A percentile compares a stretch with the other conserved stretches of the same genome.
Conservation (phyloP, 179 eudicot species). For the Corrigiola litoralis region DNA sequence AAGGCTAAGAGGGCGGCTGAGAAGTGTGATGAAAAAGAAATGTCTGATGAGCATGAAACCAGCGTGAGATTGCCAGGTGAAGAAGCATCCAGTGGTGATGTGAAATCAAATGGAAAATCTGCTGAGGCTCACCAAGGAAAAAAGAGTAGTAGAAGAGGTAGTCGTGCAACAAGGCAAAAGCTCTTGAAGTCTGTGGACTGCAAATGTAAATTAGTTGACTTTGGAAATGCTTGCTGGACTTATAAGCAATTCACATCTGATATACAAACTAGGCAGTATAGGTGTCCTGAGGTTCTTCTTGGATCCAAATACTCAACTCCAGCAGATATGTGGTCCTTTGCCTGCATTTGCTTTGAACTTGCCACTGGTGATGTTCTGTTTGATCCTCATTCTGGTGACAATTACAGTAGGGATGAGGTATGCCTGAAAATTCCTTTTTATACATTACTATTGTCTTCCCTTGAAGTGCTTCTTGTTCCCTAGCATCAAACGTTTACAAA, state of each 20-base stretch:
- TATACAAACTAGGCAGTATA: constrained; percentile 91
- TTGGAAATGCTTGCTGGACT: constrained; percentile 98
- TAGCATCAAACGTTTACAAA: background rate
- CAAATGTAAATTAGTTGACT: constrained; percentile 86
- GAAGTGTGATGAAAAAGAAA: constrained; percentile 51
- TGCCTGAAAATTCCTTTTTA: background rate
- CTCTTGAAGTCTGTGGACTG: constrained; percentile 70
- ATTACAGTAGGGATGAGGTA: constrained; percentile 93
- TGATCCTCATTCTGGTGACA: constrained; percentile 94
- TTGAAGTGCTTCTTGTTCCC: too few species aligned
- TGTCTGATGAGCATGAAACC: constrained; percentile 42
- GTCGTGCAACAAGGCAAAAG: constrained; percentile 58
- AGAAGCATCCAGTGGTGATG: constrained; percentile 33
- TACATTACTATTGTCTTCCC: background rate
- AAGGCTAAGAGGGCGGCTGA: constrained; percentile 77
- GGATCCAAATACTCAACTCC: constrained; percentile 87
- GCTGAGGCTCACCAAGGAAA: constrained; percentile 31
- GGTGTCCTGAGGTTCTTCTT: constrained; percentile 89
- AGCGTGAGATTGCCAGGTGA: constrained; percentile 41
- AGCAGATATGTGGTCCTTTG: constrained; percentile 94
- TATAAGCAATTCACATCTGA: constrained; percentile 87
- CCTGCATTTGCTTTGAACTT: constrained; percentile 98
- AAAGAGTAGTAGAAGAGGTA: constrained; percentile 56
- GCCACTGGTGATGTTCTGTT: constrained; percentile 94
- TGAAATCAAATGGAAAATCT: constrained; percentile 30